phyloP scores from a whole-genome alignment of 2,329 filamentous ascomycete species.

The Chaetomiaceae sp. region DNA sequence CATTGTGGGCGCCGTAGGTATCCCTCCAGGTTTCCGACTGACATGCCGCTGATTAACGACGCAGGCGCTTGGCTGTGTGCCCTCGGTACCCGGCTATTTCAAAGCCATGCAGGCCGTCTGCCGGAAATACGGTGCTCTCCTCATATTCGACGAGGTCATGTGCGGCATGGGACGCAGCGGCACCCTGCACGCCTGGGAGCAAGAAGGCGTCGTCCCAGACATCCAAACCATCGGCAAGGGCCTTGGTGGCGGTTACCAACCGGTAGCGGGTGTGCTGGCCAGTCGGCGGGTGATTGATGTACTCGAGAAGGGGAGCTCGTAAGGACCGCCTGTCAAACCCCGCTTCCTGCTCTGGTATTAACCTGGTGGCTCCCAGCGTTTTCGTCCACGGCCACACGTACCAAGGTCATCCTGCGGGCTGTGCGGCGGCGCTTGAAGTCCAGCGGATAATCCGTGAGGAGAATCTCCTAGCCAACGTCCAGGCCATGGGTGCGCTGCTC shows the following conservation, averaged over 20 bases:
- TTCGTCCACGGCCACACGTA: conserved; percentile 61
- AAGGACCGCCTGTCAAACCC: conserved; percentile 21
- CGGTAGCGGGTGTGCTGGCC: conserved; percentile 56
- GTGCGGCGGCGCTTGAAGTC: conserved; percentile 39
- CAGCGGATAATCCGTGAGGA: conserved; percentile 37
- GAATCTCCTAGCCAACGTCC: conserved; percentile 35
- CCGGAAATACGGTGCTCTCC: conserved; percentile 49
- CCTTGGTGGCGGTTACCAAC: conserved; percentile 56
- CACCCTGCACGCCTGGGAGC: conserved; percentile 59
- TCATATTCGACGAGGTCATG: conserved; percentile 64
- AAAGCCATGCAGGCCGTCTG: conserved; percentile 50
- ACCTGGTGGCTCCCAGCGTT: conserved; percentile 29
- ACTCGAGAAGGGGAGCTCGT: conserved; percentile 38
- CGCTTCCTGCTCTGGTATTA: neutral
- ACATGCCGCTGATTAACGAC: neutral
- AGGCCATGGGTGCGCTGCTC: conserved; percentile 31
- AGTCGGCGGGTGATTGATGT: conserved; percentile 45
- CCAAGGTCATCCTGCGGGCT: conserved; percentile 38
- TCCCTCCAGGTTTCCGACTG: neutral
- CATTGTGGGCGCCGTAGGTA: conserved; percentile 63
- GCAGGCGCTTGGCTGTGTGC: conserved; percentile 49
- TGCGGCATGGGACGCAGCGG: conserved; percentile 61
- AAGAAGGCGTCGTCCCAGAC: conserved; percentile 55
- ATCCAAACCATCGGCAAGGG: conserved; percentile 61
- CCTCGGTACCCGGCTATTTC: conserved; percentile 50